A percentile compares a stretch with the other conserved stretches of the same genome.
phyloP scores from a whole-genome alignment of 352 stramenopile genomes.

The Phytophthora lateralis region DNA sequence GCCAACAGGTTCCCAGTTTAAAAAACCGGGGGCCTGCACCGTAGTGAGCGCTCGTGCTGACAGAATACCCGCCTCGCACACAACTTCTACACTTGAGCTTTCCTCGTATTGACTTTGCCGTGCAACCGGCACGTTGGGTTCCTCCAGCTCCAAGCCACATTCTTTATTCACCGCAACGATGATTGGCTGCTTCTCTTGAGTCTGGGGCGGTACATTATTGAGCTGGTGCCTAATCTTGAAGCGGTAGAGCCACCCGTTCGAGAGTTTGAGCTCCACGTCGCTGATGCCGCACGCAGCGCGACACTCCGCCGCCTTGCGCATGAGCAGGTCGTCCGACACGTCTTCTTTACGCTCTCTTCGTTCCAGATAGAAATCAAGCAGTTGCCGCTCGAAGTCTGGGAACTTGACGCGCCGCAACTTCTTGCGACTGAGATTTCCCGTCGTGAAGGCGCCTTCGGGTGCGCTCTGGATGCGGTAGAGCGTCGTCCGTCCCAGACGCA shows the following conservation, averaged over 20 bases:
- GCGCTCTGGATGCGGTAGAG: slow-evolving; percentile 52
- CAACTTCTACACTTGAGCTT: not conserved
- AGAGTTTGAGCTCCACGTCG: slow-evolving; percentile 45
- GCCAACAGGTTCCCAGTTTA: slow-evolving; percentile 45
- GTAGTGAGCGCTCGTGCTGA: slow-evolving; percentile 29
- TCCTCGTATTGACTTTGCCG: not conserved
- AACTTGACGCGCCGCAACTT: slow-evolving; percentile 55
- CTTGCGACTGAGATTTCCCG: slow-evolving; percentile 34
- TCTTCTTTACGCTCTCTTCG: slow-evolving; percentile 3
- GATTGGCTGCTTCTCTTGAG: not conserved
- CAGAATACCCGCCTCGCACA: slow-evolving; percentile 3
- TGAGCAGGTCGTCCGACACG: slow-evolving; percentile 35
- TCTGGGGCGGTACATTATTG: slow-evolving; percentile 1
- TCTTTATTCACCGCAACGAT: not conserved
- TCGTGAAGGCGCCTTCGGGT: slow-evolving; percentile 34
- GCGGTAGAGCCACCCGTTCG: slow-evolving; percentile 54
- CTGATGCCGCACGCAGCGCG: slow-evolving; percentile 39
- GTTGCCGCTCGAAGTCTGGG: slow-evolving; percentile 39
- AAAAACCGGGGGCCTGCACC: slow-evolving; percentile 30
- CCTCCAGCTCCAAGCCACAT: not conserved
- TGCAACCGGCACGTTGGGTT: not conserved
- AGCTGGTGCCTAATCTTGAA: slow-evolving; percentile 49
- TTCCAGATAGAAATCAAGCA: slow-evolving; percentile 26
- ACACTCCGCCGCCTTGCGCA: slow-evolving; percentile 37
- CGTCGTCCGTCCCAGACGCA: slow-evolving; percentile 40